Evolutionary conservation across 768 basidiomycete genomes (phyloP).

Genomic region (Lentinus brumalis): DNA sequence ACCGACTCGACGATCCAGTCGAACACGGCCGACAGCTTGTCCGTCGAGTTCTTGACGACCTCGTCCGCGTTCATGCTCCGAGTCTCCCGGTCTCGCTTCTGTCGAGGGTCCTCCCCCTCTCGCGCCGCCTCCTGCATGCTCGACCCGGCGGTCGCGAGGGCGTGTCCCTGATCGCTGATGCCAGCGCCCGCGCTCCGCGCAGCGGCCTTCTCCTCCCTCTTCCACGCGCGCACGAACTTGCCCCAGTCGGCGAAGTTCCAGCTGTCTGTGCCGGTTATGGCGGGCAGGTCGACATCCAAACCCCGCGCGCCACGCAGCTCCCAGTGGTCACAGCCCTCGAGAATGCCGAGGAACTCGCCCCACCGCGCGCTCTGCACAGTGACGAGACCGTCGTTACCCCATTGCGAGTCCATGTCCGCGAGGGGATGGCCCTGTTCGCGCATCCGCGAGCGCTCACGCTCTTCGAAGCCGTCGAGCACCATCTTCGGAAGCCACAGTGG

Average conservation of each 20-base stretch:
- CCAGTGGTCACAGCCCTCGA: conserved; percentile 96
- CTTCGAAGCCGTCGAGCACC: conserved; percentile 85
- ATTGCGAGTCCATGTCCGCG: conserved; percentile 55
- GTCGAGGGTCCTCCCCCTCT: neutral
- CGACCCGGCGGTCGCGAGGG: conserved; percentile 1
- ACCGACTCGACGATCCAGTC: conserved; percentile 81
- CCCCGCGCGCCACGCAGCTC: conserved; percentile 90
- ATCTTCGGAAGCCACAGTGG: conserved; percentile 97
- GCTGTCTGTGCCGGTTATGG: conserved; percentile 48
- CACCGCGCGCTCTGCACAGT: conserved; percentile 91
- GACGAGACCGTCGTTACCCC: conserved; percentile 93
- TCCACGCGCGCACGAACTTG: conserved; percentile 62
- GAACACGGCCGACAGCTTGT: conserved; percentile 71
- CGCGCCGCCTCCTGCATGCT: neutral
- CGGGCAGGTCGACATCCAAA: conserved; percentile 64
- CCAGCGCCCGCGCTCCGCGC: conserved; percentile 38
- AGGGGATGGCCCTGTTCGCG: conserved; percentile 40
- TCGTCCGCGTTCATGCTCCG: conserved; percentile 47
- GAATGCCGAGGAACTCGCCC: conserved; percentile 92
- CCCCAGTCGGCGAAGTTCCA: conserved; percentile 59
- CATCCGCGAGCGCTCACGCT: conserved; percentile 50
- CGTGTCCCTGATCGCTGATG: conserved; percentile 28
- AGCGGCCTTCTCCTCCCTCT: conserved; percentile 50
- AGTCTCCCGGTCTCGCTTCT: conserved; percentile 26
- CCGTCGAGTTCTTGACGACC: conserved; percentile 65